Base-by-base conservation (phyloP, 2,329 filamentous ascomycete genomes). In the Alternaria sp. region DNA sequence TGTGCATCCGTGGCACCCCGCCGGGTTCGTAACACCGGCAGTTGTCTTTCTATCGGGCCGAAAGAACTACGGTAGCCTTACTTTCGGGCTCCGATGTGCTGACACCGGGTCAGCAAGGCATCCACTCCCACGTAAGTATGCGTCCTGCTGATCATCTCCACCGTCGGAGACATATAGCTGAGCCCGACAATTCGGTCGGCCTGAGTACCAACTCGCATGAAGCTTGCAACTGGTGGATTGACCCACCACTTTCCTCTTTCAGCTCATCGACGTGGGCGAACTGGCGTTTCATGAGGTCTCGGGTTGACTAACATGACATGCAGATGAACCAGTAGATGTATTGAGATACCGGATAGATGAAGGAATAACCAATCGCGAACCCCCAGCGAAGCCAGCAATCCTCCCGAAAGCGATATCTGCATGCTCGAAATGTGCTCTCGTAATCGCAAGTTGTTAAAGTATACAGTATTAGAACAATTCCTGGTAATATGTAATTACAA, bases 71-170 rank as follows among this genome's bases (percentile, higher is more conserved):
- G 12, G n/a, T n/a, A 2, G 44, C 33, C 30, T 25, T 47, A 6
- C 10, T 2, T 14, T 49, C 33, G 30, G 30, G 44, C 9, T 21
- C 4, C 37, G 20, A 50, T 33, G 26, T 33, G 25, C 10, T 45
- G 26, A n/a, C 10, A 10, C 8, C 21, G 8, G 2, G 2, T 44
- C 33, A 56, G 28, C 14, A 4, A 6, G 28, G 12, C 8, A 30
- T 18, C 12, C 44, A 21, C 51, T 30, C 41, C 23, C 23, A 30
- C 5, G 28, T 45, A 37, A 49, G 28, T 18, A 1, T 12, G 14
- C 15, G 58, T 25, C 58, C 58, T 55, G 50, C 51, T 56, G 51
- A 60, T 60, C 18, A 21, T n/a, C 47, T 4, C 8, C 11, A 12
- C 11, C 11, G 47, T 33, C 11, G 26, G 18, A 50, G 3, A n/a